Base-by-base conservation (phyloP, 345 rosid species). In the Lumnitzera racemosa region DNA sequence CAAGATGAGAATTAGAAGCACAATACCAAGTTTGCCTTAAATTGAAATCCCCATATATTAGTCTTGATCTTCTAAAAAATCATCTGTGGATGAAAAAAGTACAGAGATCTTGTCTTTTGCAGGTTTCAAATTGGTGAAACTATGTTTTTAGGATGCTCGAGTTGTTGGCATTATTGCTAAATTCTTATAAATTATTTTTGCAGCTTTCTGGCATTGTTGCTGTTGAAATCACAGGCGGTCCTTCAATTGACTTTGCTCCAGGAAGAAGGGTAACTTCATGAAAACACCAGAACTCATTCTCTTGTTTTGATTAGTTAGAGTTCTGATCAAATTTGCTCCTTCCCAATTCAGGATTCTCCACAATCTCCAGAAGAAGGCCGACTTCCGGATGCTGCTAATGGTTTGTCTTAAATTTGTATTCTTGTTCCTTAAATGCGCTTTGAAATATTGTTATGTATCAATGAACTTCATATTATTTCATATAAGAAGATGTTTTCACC, bases 161-260 rank as follows among this genome's bases (percentile, higher is more conserved):
- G 43, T 36, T 36, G 11, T 36, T 36, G 0, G 20, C 20, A 20
- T 20, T 20, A 20, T 20, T 20, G 20, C 20, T 55, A 24, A 29
- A 16, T 3, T 46, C 24, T 13, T 15, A 29, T 54, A 17, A 13
- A 14, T 36, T 61, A 51, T 55, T 55, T 52, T 56, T 72, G 72
- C 76, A 90, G 96, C 92, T 90, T 49, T 90, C 91, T 51, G 97
- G 97, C 55, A 76, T 90, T 66, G 94, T 87, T 56, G 88, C 97
- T 2, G 96, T 90, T 29, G 94, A 90, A 75, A 68, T 82, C 65
- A 82, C 88, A 0, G 97, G 96, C 17, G 97, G 97, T 31, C 96
- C 97, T 6, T 56, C 75, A 25, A 76, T 90, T 56, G 68, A 63
- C 14, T 90, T 88, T 46, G 77, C 76, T 59, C 94, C 91, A 5